Conservation (phyloP, 192 early-diverging fungal genomes). For the Rhizophagus sp. region DNA sequence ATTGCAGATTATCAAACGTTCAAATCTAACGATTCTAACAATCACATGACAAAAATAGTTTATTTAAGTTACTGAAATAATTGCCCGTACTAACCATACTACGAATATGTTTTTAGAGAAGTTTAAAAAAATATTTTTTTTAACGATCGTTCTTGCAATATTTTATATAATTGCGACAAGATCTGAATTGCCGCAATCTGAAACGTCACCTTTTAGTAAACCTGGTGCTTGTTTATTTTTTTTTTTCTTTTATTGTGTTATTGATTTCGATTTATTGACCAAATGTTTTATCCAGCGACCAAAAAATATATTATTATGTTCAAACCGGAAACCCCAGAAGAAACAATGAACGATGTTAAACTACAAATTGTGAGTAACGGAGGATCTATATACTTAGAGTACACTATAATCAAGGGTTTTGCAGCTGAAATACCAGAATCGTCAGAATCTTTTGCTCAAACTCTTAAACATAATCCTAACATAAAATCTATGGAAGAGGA, state of each 20-base stretch:
- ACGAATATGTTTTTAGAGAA: not conserved
- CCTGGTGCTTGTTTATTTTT: not conserved
- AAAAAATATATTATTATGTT: not conserved
- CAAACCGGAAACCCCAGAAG: not conserved
- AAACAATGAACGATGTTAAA: not conserved
- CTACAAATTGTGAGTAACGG: not conserved
- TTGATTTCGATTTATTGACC: not conserved
- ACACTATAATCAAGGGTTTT: not conserved
- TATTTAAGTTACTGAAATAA: no score
- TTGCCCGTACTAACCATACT: not conserved
- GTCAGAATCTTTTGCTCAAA: not conserved
- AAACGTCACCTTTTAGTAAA: not conserved
- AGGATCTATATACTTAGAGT: not conserved
- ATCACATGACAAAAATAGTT: no score
- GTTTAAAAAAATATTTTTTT: not conserved
- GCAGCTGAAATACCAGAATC: not conserved
- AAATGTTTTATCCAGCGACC: not conserved
- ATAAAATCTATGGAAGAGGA: not conserved
- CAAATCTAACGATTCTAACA: no score
- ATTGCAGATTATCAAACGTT: no score
- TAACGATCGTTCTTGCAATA: not conserved
- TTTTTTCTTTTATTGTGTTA: not conserved
- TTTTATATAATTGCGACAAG: not conserved
- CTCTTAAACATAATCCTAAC: not conserved
- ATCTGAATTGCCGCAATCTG: not conserved